Base-by-base conservation (phyloP, 345 rosid species). In the Hibiscus syriacus region DNA sequence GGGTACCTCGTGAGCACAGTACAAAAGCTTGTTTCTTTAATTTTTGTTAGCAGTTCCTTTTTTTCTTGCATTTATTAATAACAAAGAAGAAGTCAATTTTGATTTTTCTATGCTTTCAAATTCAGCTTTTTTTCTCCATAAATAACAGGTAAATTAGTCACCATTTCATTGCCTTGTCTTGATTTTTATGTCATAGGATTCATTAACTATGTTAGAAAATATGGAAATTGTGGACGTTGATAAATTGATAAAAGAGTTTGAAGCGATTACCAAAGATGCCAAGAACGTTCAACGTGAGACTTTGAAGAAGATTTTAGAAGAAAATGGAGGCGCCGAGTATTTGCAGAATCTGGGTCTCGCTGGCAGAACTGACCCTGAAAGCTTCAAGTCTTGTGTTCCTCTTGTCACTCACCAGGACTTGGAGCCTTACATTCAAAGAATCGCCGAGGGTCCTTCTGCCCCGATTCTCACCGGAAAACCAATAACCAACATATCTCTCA, bases 361-460 rank as follows among this genome's bases (percentile, higher is more conserved):
- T 69, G 92, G 84, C 22, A 79, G 86, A 72, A 85, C 92, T 0
- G 97, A 93, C 69, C 80, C 82, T 0, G 90, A 83, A 53, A 81
- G 90, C 76, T 94, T 83, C 85, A 94, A 78, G 82, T 67, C 83
- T n/a, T 45, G 72, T 75, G 89, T 94, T 67, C 99, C 98, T 0
- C 78, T 91, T 64, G 95, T 80, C 32, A 84, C 88, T 64, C 96
- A 91, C 73, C 3, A 58, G 59, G 96, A 89, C 6, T 68, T 94
- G 80, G 96, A 85, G 61, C 83, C 95, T 72, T 86, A 85, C 60
- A 89, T 94, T 72, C 76, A 83, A 63, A 68, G 84, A 72, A 80
- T 89, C 55, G 83, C 69, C 0, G 98, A 94, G 29, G 99, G 99
- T 38, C 89, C 88, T 67, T 36, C 78, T n/a, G 80, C 90, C 0